Evolutionary conservation across 768 basidiomycete genomes (phyloP).

Genomic region (Coprinellus aureogranulatus): DNA sequence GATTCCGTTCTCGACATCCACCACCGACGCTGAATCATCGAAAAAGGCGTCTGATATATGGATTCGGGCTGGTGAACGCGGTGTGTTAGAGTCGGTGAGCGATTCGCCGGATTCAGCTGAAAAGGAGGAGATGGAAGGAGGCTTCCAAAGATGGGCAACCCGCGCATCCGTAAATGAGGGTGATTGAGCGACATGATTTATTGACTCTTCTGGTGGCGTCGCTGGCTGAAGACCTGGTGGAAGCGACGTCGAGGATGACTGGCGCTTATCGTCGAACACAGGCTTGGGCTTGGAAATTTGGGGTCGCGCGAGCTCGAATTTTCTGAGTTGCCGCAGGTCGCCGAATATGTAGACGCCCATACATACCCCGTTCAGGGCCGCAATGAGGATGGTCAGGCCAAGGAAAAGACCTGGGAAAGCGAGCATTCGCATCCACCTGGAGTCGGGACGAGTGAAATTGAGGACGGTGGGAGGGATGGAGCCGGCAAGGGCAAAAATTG

Average conservation of each 20-base stretch:
- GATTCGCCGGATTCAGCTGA: slow-evolving; percentile 20
- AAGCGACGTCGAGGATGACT: slow-evolving; percentile 8
- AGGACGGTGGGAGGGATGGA: slow-evolving; percentile 46
- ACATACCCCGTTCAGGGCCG: slow-evolving; percentile 71
- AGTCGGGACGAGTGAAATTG: slow-evolving; percentile 44
- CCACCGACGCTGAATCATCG: slow-evolving; percentile 19
- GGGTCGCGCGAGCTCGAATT: slow-evolving; percentile 74
- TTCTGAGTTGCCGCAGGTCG: slow-evolving; percentile 73
- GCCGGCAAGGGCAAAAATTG: slow-evolving; percentile 45
- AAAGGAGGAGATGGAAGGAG: slow-evolving; percentile 16
- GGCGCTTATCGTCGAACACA: slow-evolving; percentile 26
- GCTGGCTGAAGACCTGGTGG: slow-evolving; percentile 13
- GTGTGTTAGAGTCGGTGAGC: slow-evolving; percentile 10
- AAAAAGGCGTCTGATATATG: slow-evolving; percentile 43
- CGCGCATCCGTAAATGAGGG: slow-evolving; percentile 6
- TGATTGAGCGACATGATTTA: slow-evolving; percentile 9
- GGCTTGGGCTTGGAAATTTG: slow-evolving; percentile 53
- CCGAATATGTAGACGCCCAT: slow-evolving; percentile 78
- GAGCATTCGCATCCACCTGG: slow-evolving; percentile 56
- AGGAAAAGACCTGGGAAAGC: slow-evolving; percentile 72
- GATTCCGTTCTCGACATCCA: slow-evolving; percentile 32
- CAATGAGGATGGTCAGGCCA: slow-evolving; percentile 59
- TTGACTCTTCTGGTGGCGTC: slow-evolving; percentile 9
- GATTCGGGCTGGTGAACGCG: slow-evolving; percentile 19
- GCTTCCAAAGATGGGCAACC: slow-evolving; percentile 1